Evolutionary conservation across 768 basidiomycete genomes (phyloP), one percentile per base, ranked within the genome.

Genomic region (Tylopilus felleus): DNA sequence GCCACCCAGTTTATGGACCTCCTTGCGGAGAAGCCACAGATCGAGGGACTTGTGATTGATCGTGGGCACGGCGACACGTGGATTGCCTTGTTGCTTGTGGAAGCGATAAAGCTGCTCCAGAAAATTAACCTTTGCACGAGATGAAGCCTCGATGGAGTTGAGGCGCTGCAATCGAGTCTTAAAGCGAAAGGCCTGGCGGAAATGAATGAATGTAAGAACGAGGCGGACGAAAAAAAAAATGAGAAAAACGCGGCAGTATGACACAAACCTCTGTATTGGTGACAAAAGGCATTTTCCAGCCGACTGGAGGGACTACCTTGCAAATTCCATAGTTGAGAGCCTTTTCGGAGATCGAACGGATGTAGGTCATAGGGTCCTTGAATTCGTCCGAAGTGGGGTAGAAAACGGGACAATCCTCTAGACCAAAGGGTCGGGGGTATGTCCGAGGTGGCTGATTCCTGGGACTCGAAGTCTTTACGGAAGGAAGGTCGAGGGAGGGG

Each of bases 71-170:
- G 85, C 85, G 23, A 98, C 86, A 60, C 90, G 85, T 56, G 85
- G 78, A 69, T 93, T 93, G 45, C 93, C 93, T 74, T 95, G 93
- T 70, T 98, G 95, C 63, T 90, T 88, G 74, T 98, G 97, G 71
- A 89, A 99, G 62, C 92, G 88, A 73, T 95, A 95, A 46, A 99
- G 81, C 72, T 97, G 93, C 70, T 98, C 96, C 60, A 98, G 74
- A 73, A 97, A 98, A 76, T 97, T 98, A 71, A 98, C 75, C 73
- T 95, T 97, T 47, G 97, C 96, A 62, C 97, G 79, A 56, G 94
- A 95, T 33, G 95, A 90, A 16, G 97, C 97, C 74, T 98, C 96
- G 60, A 99, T 93, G 58, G 92, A 94, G 71, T 98, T 98, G 65
- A 99, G 78, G 58, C 90, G 85, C 71, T 97, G 94, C 40, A 98